These are phyloP conservation scores for Abelmoschus esculentus DNA, from an alignment of 345 rosid species.

Conservation along the genomic window DNA sequence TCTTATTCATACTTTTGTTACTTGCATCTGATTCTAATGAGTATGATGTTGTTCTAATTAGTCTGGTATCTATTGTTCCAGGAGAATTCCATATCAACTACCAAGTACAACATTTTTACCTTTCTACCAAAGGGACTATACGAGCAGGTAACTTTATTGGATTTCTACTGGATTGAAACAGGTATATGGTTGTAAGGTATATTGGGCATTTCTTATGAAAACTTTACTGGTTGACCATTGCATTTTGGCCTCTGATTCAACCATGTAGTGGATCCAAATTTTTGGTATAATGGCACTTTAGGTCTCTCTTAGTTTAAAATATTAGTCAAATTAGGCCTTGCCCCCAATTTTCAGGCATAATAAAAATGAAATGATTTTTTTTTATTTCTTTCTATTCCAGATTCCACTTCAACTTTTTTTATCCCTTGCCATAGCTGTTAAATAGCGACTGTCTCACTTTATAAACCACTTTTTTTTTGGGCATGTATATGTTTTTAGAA, in stretches of 20 bases:
- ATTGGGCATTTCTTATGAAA: no score
- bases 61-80: constrained; percentile 25
- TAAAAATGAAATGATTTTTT: neutral
- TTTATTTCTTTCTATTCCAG: neutral
- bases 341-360: no score
- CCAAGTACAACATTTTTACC: constrained; percentile 91
- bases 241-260: neutral
- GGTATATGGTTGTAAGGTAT: neutral
- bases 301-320: no score
- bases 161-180: constrained; percentile 2
- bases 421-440: neutral
- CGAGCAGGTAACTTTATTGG: constrained; percentile 71
- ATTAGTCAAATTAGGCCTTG: no score
- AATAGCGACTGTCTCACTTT: neutral
- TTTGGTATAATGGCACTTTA: no score
- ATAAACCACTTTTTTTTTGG: neutral
- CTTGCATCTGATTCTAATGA: constrained; percentile 3
- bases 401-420: neutral
- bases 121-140: constrained; percentile 95
- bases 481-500: neutral
- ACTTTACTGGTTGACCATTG: no score
- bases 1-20: neutral
- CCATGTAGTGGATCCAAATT: neutral
- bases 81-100: constrained; percentile 92
- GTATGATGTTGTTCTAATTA: neutral